Percentiles rank a stretch among this genome's conserved stretches.
These are phyloP conservation scores for Tanacetum coccineum DNA, from an alignment of 129 eudicot genomes.

Conservation along the genomic window DNA sequence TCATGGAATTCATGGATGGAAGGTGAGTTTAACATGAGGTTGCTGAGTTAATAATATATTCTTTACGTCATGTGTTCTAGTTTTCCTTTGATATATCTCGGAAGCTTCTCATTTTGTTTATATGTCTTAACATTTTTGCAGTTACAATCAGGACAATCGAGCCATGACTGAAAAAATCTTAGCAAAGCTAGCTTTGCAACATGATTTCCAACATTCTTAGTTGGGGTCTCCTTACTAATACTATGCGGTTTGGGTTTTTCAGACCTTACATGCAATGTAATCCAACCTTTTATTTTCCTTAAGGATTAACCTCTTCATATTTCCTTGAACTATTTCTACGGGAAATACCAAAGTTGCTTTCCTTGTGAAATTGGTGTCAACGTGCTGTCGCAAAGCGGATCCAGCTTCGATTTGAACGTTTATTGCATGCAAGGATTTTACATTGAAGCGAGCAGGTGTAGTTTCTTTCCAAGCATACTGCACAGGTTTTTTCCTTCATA, in stretches of 20 bases:
- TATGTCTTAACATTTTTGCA: no score
- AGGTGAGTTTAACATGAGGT: no score
- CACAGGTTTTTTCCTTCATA: no score
- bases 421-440: constrained; percentile 59
- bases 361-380: constrained; percentile 88
- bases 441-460: constrained; percentile 50
- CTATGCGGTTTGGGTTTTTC: no score
- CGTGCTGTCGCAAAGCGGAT: constrained; percentile 83
- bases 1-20: constrained; percentile 70
- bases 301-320: neutral
- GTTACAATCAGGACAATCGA: constrained; percentile 74
- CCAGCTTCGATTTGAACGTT: constrained; percentile 65
- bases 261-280: no score
- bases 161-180: constrained; percentile 73
- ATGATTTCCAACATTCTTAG: neutral
- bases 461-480: no score
- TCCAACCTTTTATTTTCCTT: neutral
- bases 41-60: no score
- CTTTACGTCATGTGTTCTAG: no score
- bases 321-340: constrained; percentile 22
- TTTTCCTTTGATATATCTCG: no score
- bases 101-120: no score
- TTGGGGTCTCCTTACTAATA: constrained; percentile 8
- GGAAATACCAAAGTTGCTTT: constrained; percentile 91
- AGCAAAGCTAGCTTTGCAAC: constrained; percentile 42